A percentile compares a stretch with the other conserved stretches of the same genome.
Conservation (phyloP, 176 grass and related monocot genomes). For the Neostapfia colusana region DNA sequence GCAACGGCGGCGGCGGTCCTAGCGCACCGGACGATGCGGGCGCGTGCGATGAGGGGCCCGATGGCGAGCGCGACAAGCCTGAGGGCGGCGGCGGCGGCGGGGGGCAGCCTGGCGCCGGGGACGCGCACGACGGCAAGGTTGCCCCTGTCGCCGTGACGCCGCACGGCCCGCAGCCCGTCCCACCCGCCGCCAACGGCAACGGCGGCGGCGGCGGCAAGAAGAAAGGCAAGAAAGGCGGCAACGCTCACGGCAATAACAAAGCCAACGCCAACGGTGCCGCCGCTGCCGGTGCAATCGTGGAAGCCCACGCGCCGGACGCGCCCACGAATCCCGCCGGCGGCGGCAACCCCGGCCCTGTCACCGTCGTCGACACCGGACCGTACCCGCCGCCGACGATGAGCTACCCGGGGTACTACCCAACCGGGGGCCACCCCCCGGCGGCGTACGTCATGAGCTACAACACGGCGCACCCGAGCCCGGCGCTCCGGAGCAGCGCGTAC, state of each 20-base stretch:
- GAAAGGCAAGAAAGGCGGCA: constrained; percentile 62
- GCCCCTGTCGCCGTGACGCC: constrained; percentile 33
- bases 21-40: constrained; percentile 16
- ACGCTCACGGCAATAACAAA: constrained; percentile 9
- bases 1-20: not conserved
- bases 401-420: constrained; percentile 42
- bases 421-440: constrained; percentile 35
- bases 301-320: constrained; percentile 20
- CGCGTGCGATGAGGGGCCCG: constrained; percentile 45
- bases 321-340: constrained; percentile 6
- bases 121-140: constrained; percentile 1
- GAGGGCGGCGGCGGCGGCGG: constrained; percentile 35
- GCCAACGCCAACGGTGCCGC: constrained; percentile 23
- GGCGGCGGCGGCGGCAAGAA: constrained; percentile 45
- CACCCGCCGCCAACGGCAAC: constrained; percentile 4
- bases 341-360: not conserved
- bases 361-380: constrained; percentile 9
- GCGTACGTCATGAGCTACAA: constrained; percentile 84
- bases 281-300: constrained; percentile 21
- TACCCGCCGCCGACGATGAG: constrained; percentile 21
- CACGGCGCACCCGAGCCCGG: constrained; percentile 59
- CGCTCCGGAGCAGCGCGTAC: constrained; percentile 60
- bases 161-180: constrained; percentile 34
- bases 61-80: constrained; percentile 36
- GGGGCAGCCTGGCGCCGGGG: constrained; percentile 21